Conservation (phyloP, 129 eudicot species). For the Smallanthus sonchifolius region DNA sequence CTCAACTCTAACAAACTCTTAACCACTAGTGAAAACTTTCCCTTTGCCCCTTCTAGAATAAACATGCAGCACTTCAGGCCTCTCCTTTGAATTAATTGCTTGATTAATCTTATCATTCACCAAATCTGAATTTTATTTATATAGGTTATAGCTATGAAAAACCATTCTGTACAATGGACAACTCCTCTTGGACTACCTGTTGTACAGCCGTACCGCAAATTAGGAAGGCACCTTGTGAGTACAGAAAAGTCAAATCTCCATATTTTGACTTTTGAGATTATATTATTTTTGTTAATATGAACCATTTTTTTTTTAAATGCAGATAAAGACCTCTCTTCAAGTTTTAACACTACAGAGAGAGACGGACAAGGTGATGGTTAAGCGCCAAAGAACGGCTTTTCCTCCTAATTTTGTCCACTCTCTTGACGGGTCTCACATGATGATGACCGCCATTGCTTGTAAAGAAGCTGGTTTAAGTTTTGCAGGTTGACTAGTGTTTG, state of each 20-base stretch:
- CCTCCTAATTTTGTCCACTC: conserved; percentile 99
- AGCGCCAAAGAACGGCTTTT: conserved; percentile 98
- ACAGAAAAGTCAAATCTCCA: conserved; percentile 6
- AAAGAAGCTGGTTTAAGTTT: conserved; percentile 83
- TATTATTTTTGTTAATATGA: not conserved
- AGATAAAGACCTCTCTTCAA: conserved; percentile 98
- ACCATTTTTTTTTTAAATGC: not conserved
- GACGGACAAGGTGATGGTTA: conserved; percentile 91
- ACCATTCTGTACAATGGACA: conserved; percentile 82
- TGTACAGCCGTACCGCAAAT: conserved; percentile 87
- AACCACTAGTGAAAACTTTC: too few relatives aligned
- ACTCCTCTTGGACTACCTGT: conserved; percentile 99
- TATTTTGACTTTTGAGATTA: not conserved
- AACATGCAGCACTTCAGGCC: too few relatives aligned
- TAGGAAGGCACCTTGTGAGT: conserved; percentile 79
- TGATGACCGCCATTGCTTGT: conserved; percentile 99
- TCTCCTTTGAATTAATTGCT: too few relatives aligned
- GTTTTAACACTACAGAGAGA: conserved; percentile 82
- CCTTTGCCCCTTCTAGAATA: too few relatives aligned
- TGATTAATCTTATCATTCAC: too few relatives aligned
- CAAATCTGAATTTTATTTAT: not conserved
- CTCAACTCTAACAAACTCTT: too few relatives aligned
- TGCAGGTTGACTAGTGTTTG: conserved; percentile 64
- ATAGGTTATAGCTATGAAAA: conserved; percentile 80
- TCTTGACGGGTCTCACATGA: conserved; percentile 98